phyloP scores from a whole-genome alignment of 75 land plant species.

The Ceratopteris richardii region DNA sequence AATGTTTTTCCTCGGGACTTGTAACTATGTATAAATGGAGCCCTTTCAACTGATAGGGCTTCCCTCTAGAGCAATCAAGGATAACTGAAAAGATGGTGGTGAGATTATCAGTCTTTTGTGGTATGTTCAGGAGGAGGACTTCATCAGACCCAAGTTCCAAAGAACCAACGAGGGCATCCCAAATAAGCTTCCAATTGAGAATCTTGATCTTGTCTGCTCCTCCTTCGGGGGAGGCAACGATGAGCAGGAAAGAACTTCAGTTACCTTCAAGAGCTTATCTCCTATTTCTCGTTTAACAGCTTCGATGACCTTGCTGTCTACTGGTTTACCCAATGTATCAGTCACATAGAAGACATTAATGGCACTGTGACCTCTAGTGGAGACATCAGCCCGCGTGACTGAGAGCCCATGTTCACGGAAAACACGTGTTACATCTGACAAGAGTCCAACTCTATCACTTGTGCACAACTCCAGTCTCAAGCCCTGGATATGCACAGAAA shows the following conservation, averaged over 20 bases:
- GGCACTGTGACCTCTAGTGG: constrained; percentile 22
- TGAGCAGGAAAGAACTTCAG: constrained; percentile 17
- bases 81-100: too few species aligned
- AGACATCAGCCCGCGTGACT: constrained; percentile 57
- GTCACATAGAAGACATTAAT: constrained; percentile 37
- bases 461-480: constrained; percentile 51
- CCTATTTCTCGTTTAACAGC: constrained; percentile 21
- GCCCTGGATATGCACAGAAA: constrained; percentile 37
- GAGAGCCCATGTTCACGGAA: constrained; percentile 65
- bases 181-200: constrained; percentile 36
- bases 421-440: too few species aligned
- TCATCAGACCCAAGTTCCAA: neutral
- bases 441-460: constrained; percentile 53
- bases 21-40: too few species aligned
- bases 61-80: too few species aligned
- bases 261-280: constrained; percentile 46
- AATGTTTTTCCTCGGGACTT: too few species aligned
- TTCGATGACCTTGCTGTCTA: constrained; percentile 31
- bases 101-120: too few species aligned
- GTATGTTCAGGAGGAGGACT: too few species aligned
- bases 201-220: too few species aligned
- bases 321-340: constrained; percentile 29
- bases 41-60: too few species aligned
- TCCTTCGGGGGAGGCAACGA: constrained; percentile 21
- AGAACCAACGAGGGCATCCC: neutral